Percentiles rank a stretch among this genome's conserved stretches.
These are phyloP conservation scores for Solanum megistacrolobum DNA, from an alignment of 257 asterid genomes.

Conservation along the genomic window DNA sequence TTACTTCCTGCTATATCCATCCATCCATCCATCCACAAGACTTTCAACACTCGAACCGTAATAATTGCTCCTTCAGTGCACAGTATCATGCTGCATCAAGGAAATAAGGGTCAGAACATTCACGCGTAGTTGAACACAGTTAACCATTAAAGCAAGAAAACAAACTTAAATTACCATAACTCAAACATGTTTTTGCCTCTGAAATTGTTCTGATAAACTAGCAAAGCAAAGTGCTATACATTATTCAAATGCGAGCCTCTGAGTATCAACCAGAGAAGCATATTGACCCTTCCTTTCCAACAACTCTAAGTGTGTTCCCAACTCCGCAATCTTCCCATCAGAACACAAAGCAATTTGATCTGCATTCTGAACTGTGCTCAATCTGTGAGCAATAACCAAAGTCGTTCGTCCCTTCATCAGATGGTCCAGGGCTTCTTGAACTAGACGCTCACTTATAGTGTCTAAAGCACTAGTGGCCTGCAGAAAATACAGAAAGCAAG, in stretches of 20 bases:
- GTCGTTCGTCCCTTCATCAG: slow-evolving; percentile 96
- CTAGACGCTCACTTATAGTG: slow-evolving; percentile 81
- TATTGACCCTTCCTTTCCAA: slow-evolving; percentile 60
- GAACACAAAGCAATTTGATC: slow-evolving; percentile 73
- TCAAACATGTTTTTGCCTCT: not conserved
- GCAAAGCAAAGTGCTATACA: not conserved
- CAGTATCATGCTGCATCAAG: not conserved
- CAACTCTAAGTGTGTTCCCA: slow-evolving; percentile 82
- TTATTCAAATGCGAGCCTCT: slow-evolving; percentile 89
- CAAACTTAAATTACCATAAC: not conserved
- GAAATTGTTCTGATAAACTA: not conserved
- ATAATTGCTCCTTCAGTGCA: not conserved
- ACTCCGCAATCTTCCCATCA: slow-evolving; percentile 74
- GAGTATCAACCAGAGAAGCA: slow-evolving; percentile 82
- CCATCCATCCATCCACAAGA: not conserved
- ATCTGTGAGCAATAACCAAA: slow-evolving; percentile 89
- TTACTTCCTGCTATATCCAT: not conserved
- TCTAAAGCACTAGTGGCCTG: slow-evolving; percentile 98
- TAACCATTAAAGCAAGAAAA: not conserved
- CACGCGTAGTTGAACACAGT: not conserved
- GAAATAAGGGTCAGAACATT: not conserved
- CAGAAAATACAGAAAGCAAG: slow-evolving; percentile 1
- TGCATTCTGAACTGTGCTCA: slow-evolving; percentile 93
- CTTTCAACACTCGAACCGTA: not conserved
- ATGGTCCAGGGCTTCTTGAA: slow-evolving; percentile 81